Base-by-base conservation (phyloP, 176 grass and related monocot genomes). In the Puccinellia tenuiflora region DNA sequence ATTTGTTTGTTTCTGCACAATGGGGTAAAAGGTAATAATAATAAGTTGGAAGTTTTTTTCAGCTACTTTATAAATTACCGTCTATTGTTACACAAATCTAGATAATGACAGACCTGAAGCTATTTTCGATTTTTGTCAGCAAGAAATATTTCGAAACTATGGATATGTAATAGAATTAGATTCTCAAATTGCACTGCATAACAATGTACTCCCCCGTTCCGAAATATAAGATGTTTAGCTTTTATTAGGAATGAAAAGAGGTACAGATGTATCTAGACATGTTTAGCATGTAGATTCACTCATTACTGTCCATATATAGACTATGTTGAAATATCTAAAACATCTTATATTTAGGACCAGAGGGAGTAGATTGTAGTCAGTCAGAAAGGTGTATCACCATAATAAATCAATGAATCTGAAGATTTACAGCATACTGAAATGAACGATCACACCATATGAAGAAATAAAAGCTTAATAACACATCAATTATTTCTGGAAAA, bases 1-100 rank as follows among this genome's bases (percentile, higher is more conserved):
- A n/a, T n/a, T n/a, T n/a, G n/a, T n/a, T n/a, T n/a, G n/a, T n/a
- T 95, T 93, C 96, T 98, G 92, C 85, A 84, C 14, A 90, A 71
- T 78, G 15, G 89, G 50, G 26, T 18, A 59, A 83, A 71, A 14
- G 22, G 37, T 75, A 59, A 68, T 75, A 59, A 68, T 9, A 80
- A 15, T 73, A 78, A 51, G 33, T 78, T 39, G 13, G 40, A 38
- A 37, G 24, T 29, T 79, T 13, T 71, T 24, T 56, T 37, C 38
- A 63, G 26, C 24, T 47, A 28, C 61, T 18, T 63, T 17, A 63
- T 30, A 63, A 63, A 63, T 63, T 30, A 31, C 6, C 15, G 2
- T 21, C 3, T 30, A 62, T 53, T 40, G 33, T 50, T 67, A 3
- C 69, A 38, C 6, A 15, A 76, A 55, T 35, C n/a, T 31, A 57